Conservation (phyloP, 768 basidiomycete species). For the Boletus insuetus region DNA sequence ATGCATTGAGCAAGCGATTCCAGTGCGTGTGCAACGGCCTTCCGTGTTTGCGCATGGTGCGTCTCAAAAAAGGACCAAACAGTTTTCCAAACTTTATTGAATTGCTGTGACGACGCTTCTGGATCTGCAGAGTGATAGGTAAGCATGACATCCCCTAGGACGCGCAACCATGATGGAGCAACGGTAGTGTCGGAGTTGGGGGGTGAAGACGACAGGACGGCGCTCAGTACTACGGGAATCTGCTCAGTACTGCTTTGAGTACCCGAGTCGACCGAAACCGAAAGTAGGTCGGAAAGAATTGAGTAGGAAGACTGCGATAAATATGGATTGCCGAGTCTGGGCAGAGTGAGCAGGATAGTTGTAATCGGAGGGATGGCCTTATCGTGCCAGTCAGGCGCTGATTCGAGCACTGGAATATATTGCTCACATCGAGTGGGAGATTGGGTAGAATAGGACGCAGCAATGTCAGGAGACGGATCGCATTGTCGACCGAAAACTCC, state of each 20-base stretch:
- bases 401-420: slow-evolving; percentile 3
- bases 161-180: slow-evolving; percentile 74
- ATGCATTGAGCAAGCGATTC: slow-evolving; percentile 68
- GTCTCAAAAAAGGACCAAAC: slow-evolving; percentile 80
- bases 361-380: slow-evolving; percentile 75
- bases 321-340: slow-evolving; percentile 85
- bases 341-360: slow-evolving; percentile 71
- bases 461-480: slow-evolving; percentile 74
- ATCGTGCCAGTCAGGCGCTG: slow-evolving; percentile 11
- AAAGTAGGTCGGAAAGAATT: slow-evolving; percentile 78
- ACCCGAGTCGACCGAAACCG: slow-evolving; percentile 48
- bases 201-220: slow-evolving; percentile 68
- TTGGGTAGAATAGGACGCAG: slow-evolving; percentile 58
- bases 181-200: slow-evolving; percentile 64
- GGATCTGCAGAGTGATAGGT: slow-evolving; percentile 54
- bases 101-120: slow-evolving; percentile 49
- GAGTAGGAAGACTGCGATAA: slow-evolving; percentile 87
- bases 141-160: slow-evolving; percentile 71
- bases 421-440: slow-evolving; percentile 69
- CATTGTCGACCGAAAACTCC: slow-evolving; percentile 62
- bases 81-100: slow-evolving; percentile 68
- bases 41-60: slow-evolving; percentile 55
- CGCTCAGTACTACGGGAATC: slow-evolving; percentile 59
- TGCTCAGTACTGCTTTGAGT: slow-evolving; percentile 50
- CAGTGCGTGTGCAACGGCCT: slow-evolving; percentile 62